A percentile compares a stretch with the other conserved stretches of the same genome.
phyloP scores from a whole-genome alignment of 2,329 filamentous ascomycete genomes.

The Trichoderma sp. region DNA sequence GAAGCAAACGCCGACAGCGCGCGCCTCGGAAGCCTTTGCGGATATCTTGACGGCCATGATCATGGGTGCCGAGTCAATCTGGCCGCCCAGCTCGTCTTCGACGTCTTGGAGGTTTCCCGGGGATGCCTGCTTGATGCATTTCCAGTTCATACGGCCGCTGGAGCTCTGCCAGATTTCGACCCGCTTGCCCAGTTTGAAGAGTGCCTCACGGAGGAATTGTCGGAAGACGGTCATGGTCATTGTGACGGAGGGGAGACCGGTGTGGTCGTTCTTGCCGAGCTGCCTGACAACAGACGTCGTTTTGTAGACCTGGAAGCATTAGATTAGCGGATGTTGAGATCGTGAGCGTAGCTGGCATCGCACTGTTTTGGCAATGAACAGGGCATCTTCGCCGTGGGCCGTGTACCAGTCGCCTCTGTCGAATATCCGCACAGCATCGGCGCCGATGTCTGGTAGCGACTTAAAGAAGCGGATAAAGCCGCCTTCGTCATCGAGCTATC shows the following conservation, averaged over 20 bases:
- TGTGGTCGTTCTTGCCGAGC: constrained; percentile 79
- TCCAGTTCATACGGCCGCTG: constrained; percentile 85
- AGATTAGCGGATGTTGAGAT: neutral
- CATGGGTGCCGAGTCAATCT: constrained; percentile 87
- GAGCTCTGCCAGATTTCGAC: constrained; percentile 85
- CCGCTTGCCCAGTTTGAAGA: constrained; percentile 87
- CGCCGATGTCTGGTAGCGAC: constrained; percentile 69
- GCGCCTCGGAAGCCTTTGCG: constrained; percentile 80
- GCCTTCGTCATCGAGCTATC: constrained; percentile 88
- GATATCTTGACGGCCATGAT: constrained; percentile 94
- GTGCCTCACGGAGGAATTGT: constrained; percentile 90
- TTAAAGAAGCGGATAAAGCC: constrained; percentile 98
- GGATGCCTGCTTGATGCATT: constrained; percentile 85
- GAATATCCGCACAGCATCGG: constrained; percentile 84
- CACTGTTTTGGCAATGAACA: constrained; percentile 78
- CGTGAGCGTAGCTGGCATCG: constrained; percentile 28
- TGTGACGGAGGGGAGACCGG: constrained; percentile 88
- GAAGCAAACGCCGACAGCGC: constrained; percentile 92
- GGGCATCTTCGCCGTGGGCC: constrained; percentile 83
- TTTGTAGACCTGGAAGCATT: constrained; percentile 74
- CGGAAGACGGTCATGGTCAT: constrained; percentile 94
- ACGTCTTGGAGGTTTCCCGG: constrained; percentile 96
- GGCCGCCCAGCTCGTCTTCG: constrained; percentile 87
- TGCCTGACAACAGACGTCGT: constrained; percentile 94
- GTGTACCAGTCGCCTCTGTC: constrained; percentile 96